Percentiles rank a stretch among this genome's conserved stretches.
These are phyloP conservation scores for Thoreauomyces humboldtii DNA, from an alignment of 192 early-diverging fungal genomes.

Conservation along the genomic window DNA sequence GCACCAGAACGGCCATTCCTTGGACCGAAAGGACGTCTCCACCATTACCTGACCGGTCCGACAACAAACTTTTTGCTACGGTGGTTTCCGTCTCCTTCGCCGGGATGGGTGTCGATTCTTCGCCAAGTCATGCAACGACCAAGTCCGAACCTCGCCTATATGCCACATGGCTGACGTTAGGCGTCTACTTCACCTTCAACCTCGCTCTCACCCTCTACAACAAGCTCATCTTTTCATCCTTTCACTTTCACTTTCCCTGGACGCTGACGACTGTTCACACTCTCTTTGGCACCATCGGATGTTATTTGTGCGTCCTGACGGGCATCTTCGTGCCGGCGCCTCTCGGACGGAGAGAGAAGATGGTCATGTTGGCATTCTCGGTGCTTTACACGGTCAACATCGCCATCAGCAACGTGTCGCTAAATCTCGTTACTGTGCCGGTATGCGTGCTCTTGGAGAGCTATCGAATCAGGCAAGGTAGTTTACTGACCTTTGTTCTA, in stretches of 20 bases:
- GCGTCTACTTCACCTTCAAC: conserved; percentile 72
- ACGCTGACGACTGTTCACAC: conserved; percentile 83
- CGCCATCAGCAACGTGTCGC: conserved; percentile 73
- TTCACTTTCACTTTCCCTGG: conserved; percentile 75
- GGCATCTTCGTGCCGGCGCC: conserved; percentile 42
- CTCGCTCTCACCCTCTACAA: conserved; percentile 79
- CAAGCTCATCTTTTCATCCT: conserved; percentile 75
- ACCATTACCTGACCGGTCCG: too few species aligned
- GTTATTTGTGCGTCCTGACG: conserved; percentile 10
- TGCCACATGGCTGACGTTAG: too few species aligned
- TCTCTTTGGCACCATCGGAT: conserved; percentile 68
- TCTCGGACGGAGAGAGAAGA: conserved; percentile 43
- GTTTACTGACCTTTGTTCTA: neutral
- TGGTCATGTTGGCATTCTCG: conserved; percentile 68
- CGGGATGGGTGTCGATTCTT: too few species aligned
- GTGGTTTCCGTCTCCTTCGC: too few species aligned
- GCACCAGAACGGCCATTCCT: too few species aligned
- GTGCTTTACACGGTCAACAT: conserved; percentile 88
- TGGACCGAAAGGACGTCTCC: too few species aligned
- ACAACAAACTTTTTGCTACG: too few species aligned
- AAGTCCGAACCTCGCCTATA: too few species aligned
- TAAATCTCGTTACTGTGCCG: conserved; percentile 63
- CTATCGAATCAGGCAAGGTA: too few species aligned
- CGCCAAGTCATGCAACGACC: too few species aligned
- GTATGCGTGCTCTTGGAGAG: conserved; percentile 9